phyloP scores from a whole-genome alignment of 1,139 yeast genomes.

The Protomyces pachydermus region DNA sequence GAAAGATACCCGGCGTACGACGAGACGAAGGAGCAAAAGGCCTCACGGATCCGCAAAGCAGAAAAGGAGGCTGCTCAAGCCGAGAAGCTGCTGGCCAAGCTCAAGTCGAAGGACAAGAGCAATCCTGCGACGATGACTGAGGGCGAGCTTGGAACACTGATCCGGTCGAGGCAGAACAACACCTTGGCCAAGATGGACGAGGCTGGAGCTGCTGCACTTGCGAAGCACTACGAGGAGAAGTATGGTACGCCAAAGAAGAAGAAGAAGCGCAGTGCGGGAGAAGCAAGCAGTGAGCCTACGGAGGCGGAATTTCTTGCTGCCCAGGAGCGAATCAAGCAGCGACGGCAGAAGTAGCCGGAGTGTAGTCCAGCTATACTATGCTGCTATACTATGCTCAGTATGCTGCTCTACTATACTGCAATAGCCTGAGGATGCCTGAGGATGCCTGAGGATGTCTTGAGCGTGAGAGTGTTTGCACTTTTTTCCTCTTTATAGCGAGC shows the following conservation, averaged over 20 bases:
- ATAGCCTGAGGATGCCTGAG: too few relatives aligned
- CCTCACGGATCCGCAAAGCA: constrained; percentile 47
- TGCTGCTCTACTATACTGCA: too few relatives aligned
- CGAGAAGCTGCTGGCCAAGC: constrained; percentile 51
- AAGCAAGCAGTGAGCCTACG: constrained; percentile 29
- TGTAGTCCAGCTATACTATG: background rate
- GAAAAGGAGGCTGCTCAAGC: constrained; percentile 67
- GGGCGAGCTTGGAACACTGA: constrained; percentile 38
- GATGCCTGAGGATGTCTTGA: background rate
- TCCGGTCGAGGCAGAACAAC: constrained; percentile 14
- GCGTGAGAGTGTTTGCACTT: background rate
- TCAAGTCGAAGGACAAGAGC: constrained; percentile 41
- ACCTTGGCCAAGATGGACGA: constrained; percentile 17
- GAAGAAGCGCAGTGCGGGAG: constrained; percentile 17
- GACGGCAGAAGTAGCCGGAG: background rate
- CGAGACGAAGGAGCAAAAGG: constrained; percentile 40
- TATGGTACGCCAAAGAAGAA: constrained; percentile 20
- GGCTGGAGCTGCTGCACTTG: constrained; percentile 13
- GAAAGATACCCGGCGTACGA: constrained; percentile 48
- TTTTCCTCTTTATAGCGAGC: background rate
- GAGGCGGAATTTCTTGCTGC: constrained; percentile 29
- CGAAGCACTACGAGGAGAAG: constrained; percentile 22
- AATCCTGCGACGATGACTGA: constrained; percentile 42
- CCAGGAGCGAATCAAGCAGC: constrained; percentile 25
- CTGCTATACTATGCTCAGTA: too few relatives aligned